Evolutionary conservation across 176 grass and related monocot genomes (phyloP), one percentile per base, ranked within the genome.

Genomic region (Thalia dealbata): DNA sequence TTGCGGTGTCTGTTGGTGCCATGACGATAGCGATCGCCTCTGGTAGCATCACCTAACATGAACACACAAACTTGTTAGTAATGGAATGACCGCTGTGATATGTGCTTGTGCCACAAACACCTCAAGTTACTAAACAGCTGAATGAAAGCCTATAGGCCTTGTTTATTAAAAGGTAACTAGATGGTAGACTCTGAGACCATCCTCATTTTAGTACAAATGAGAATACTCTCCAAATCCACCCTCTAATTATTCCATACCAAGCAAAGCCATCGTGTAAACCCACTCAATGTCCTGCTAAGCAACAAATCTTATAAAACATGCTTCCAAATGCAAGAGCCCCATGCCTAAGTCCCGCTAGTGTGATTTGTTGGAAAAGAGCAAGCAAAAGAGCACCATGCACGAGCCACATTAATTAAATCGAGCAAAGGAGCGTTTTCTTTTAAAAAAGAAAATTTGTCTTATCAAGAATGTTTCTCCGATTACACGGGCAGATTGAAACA

Each of bases 1-100:
- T 93, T 76, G 48, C 81, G 69, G 85, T 66, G 86, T 99, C 95
- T 2, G 90, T 99, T 50, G 95, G 95, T 86, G 95, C 90, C 76
- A 90, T 81, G 32, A 99, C 95, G 77, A 99, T 93, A 50, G 95
- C 95, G 63, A 91, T 81, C 59, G 90, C 95, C 76, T 93, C 87
- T 63, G 90, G 95, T 83, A 99, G 73, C 95, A 99, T 93, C 78
- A 91, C 87, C 95, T 99, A 72, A 38, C 13, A 67, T 38, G 55
- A 76, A 88, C 24, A 45, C 22, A 52, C 9, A 14, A 26, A 11
- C 13, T 70, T 22, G 21, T 46, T 41, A 7, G 43, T 45, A 46
- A 25, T 14, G 23, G 13, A 30, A 65, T 3, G 14, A 65, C 7
- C 16, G 3, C 2, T 18, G 26, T 16, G 12, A 58, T 58, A 19